phyloP scores from a whole-genome alignment of 2,329 filamentous ascomycete species.

The Clonostachys rhizophaga region DNA sequence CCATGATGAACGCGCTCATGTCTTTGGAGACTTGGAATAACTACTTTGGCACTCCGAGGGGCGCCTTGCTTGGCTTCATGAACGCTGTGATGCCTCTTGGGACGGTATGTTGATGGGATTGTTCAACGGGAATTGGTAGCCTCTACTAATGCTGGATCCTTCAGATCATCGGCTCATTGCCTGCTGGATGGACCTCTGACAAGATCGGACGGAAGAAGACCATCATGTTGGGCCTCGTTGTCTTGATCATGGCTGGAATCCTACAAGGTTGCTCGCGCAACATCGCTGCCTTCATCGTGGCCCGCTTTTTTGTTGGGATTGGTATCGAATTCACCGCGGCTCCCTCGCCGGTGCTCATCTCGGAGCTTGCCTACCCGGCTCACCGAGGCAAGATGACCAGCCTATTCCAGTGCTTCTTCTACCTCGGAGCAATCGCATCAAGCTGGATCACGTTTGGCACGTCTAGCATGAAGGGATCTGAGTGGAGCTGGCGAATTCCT shows the following conservation, averaged over 20 bases:
- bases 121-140: no score
- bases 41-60: conserved; percentile 22
- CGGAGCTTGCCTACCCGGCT: conserved; percentile 22
- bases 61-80: conserved; percentile 17
- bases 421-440: conserved; percentile 6
- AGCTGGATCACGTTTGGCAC: conserved; percentile 28
- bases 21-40: conserved; percentile 27
- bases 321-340: conserved; percentile 16
- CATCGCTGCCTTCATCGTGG: conserved; percentile 28
- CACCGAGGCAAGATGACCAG: conserved; percentile 30
- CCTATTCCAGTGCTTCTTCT: conserved; percentile 34
- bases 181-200: conserved; percentile 26
- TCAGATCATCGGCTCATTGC: conserved; percentile 13
- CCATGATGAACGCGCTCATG: conserved; percentile 33
- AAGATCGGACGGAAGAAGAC: conserved; percentile 26
- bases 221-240: conserved; percentile 22
- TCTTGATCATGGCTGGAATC: conserved; percentile 3
- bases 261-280: conserved; percentile 23
- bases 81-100: conserved; percentile 21
- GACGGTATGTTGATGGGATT: conserved; percentile 5
- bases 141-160: no score
- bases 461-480: conserved; percentile 7
- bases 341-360: conserved; percentile 19
- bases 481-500: conserved; percentile 49
- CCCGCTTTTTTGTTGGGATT: conserved; percentile 19